A percentile compares a stretch with the other conserved stretches of the same genome.
These are phyloP conservation scores for Colletotrichum phormii DNA, from an alignment of 2,329 filamentous ascomycete species.

Conservation along the genomic window DNA sequence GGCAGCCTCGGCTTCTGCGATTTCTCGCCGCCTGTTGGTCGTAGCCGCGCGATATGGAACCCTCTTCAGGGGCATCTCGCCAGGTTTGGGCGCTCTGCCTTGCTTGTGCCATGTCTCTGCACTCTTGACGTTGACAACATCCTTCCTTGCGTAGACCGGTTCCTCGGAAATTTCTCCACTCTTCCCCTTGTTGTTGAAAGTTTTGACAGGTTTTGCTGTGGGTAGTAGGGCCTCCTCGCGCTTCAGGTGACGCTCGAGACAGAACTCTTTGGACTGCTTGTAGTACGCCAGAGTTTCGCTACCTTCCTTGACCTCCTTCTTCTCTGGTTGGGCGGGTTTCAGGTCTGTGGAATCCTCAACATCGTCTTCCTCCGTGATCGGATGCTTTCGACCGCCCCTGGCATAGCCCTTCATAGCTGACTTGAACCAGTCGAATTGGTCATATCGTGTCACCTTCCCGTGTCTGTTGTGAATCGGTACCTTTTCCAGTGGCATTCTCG, in stretches of 20 bases:
- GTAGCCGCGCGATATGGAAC: constrained; percentile 95
- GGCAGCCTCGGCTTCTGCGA: constrained; percentile 84
- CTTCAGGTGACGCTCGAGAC: constrained; percentile 86
- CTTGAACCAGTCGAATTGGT: constrained; percentile 90
- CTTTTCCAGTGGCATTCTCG: constrained; percentile 82
- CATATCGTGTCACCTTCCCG: constrained; percentile 81
- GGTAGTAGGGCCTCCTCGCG: constrained; percentile 89
- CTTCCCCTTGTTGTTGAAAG: constrained; percentile 81
- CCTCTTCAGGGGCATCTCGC: constrained; percentile 82
- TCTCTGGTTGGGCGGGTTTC: constrained; percentile 77
- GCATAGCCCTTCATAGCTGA: constrained; percentile 80
- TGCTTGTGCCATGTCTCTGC: constrained; percentile 99
- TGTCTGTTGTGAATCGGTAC: constrained; percentile 81
- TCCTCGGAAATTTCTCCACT: constrained; percentile 79
- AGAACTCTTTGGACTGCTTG: constrained; percentile 86
- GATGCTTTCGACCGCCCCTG: constrained; percentile 59
- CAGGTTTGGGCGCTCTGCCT: constrained; percentile 79
- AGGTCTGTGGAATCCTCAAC: constrained; percentile 84
- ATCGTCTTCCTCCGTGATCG: constrained; percentile 79
- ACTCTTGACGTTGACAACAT: constrained; percentile 88
- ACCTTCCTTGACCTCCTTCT: constrained; percentile 78
- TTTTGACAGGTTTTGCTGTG: constrained; percentile 75
- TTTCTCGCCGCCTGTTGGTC: constrained; percentile 85
- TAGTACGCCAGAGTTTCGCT: constrained; percentile 89
- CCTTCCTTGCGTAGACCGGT: constrained; percentile 81